Evolutionary conservation across 2,329 filamentous ascomycete genomes (phyloP), one percentile per base, ranked within the genome.

Genomic region (Cladosporium sp.): DNA sequence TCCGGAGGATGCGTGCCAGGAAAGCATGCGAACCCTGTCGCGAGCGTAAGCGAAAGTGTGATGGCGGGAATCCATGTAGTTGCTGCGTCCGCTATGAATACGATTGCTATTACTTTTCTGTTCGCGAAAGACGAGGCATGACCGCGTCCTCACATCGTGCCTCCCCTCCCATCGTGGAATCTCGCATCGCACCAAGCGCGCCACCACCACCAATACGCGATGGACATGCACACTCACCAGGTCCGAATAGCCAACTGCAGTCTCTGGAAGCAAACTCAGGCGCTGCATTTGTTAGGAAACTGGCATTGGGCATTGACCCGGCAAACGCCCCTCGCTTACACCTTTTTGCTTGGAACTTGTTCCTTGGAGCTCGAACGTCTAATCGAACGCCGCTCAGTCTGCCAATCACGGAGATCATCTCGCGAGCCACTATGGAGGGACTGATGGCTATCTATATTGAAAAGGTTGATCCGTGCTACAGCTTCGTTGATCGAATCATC

Each of bases 201-300:
- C 30, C 57, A 54, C 53, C 57, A 54, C 53, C 61, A 49, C 58
- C 59, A 16, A 32, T 53, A 43, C 30, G 51, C 32, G 56, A 65
- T 60, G 39, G 32, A 51, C 43, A 36, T 30, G 25, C 30, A 32
- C 23, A 54, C 32, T 56, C 63, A 25, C 32, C 67, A 66, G 36
- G 59, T n/a, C 49, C 30, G 32, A 63, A 65, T 39, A 67, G 39
- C 23, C 63, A 67, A 23, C 56, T 76, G 18, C 75, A 75, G 3
- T 81, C 82, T 0, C 70, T 84, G 0, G 82, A 86, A 66, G 83
- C 81, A 32, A 86, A 86, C 65, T 85, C 83, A 0, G 83, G 83
- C 0, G 81, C 83, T 0, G 82, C 83, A 0, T 86, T 86, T 69
- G 78, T 85, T 5, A 75, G 83, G 61, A 79, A 78, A 46, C 72